Percentiles rank a stretch among this genome's conserved stretches.
Evolutionary conservation across 2,329 filamentous ascomycete species (phyloP).

Genomic region (Penicillium capsulatum): DNA sequence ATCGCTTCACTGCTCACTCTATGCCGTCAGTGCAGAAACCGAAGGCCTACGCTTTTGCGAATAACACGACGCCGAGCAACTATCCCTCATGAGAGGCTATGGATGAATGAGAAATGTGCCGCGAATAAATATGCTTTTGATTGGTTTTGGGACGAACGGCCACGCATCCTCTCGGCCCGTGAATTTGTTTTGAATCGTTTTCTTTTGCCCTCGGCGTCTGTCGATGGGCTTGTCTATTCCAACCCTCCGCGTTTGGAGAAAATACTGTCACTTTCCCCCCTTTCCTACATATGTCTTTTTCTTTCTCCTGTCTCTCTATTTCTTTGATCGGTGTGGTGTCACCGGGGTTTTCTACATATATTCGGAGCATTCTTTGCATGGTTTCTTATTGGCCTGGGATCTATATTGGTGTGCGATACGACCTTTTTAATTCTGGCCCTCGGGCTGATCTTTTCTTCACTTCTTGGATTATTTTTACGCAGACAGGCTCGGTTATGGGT

Average conservation of each 20-base stretch:
- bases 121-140: constrained; percentile 18
- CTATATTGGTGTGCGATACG: constrained; percentile 21
- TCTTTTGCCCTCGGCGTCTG: constrained; percentile 3
- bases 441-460: constrained; percentile 10
- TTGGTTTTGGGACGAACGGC: constrained; percentile 21
- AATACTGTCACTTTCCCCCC: constrained; percentile 16
- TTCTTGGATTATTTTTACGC: constrained; percentile 11
- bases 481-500: constrained; percentile 15
- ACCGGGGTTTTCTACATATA: constrained; percentile 22
- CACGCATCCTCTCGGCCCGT: constrained; percentile 12
- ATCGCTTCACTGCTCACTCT: constrained; percentile 42
- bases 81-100: constrained; percentile 30
- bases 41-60: constrained; percentile 42
- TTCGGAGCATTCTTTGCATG: constrained; percentile 24
- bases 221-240: constrained; percentile 9
- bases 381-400: constrained; percentile 25
- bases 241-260: constrained; percentile 12
- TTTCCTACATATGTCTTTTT: constrained; percentile 17
- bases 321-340: constrained; percentile 12
- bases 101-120: constrained; percentile 25
- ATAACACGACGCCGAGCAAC: constrained; percentile 41
- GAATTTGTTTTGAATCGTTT: constrained; percentile 6
- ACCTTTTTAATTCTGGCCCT: constrained; percentile 21
- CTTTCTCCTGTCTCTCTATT: constrained; percentile 22
- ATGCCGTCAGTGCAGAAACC: constrained; percentile 37